Percentiles rank a stretch among this genome's conserved stretches.
phyloP scores from a whole-genome alignment of 2,329 filamentous ascomycete genomes.

The Ambrosiella cleistominuta region DNA sequence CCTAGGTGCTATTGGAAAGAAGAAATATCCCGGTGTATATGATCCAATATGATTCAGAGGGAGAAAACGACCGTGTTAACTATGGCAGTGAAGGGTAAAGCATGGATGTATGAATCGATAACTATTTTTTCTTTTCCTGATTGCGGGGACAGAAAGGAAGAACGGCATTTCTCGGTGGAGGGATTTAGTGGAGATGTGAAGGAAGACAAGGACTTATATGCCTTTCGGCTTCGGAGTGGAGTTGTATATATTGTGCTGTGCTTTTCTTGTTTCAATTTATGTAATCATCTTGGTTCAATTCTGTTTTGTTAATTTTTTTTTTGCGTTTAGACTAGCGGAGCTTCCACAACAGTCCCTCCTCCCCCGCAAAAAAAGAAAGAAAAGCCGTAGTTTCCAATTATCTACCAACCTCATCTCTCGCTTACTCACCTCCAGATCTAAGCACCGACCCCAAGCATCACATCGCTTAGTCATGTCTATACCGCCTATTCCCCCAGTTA shows the following conservation, averaged over 20 bases:
- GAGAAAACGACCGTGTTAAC: background rate
- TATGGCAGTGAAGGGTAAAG: conserved; percentile 11
- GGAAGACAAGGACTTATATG: background rate
- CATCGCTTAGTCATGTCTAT: conserved; percentile 7
- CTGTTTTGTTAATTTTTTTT: too few relatives aligned
- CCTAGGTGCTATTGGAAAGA: conserved; percentile 2
- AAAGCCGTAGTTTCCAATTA: too few relatives aligned
- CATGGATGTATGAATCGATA: conserved; percentile 6
- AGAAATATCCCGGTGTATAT: conserved; percentile 5
- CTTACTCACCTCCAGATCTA: background rate
- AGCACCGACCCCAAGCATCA: background rate
- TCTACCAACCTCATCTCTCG: too few relatives aligned
- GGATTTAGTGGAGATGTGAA: background rate
- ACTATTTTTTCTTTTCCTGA: conserved; percentile 3
- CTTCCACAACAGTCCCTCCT: too few relatives aligned
- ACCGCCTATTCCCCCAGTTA: conserved; percentile 10
- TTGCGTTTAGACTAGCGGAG: too few relatives aligned
- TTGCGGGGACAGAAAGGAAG: background rate
- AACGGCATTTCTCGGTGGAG: background rate
- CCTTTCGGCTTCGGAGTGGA: too few relatives aligned
- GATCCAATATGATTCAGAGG: background rate
- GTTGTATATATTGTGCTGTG: too few relatives aligned
- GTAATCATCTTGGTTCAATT: too few relatives aligned
- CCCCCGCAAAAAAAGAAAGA: too few relatives aligned
- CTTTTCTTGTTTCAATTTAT: too few relatives aligned